These are phyloP conservation scores for Tylopilus subfusipes DNA, from an alignment of 768 basidiomycete genomes.

Conservation along the genomic window DNA sequence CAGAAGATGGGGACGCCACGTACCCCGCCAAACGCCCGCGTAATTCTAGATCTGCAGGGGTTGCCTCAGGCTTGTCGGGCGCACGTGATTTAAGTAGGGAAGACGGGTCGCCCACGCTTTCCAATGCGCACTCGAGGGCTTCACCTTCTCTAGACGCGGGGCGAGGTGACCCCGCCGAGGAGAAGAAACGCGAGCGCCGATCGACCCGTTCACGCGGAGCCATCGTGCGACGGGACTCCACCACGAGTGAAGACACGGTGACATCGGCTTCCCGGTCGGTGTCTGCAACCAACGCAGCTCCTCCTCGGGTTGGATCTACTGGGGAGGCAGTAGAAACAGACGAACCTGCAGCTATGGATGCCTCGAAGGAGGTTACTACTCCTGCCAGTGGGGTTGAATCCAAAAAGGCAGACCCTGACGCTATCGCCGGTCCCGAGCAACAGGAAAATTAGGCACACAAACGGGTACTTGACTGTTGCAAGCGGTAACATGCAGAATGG, in stretches of 20 bases:
- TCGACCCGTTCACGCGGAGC: constrained; percentile 45
- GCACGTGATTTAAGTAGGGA: constrained; percentile 32
- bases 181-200: constrained; percentile 38
- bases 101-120: constrained; percentile 41
- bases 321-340: constrained; percentile 19
- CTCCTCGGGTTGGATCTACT: constrained; percentile 6
- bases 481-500: not conserved
- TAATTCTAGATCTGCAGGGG: constrained; percentile 41
- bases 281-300: constrained; percentile 22
- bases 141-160: constrained; percentile 19
- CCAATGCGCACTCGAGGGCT: constrained; percentile 24
- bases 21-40: constrained; percentile 70
- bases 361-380: not conserved
- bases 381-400: constrained; percentile 3
- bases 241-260: constrained; percentile 46
- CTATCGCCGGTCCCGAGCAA: not conserved
- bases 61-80: constrained; percentile 12
- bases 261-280: constrained; percentile 35
- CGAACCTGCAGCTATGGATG: constrained; percentile 1
- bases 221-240: constrained; percentile 46
- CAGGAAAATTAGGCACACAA: constrained; percentile 1
- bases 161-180: constrained; percentile 14
- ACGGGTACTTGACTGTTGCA: not conserved
- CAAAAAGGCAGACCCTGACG: constrained; percentile 1
- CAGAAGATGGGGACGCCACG: constrained; percentile 60